phyloP scores from a whole-genome alignment of 495 filamentous ascomycete genomes.

The Xanthoparmelia taractica region DNA sequence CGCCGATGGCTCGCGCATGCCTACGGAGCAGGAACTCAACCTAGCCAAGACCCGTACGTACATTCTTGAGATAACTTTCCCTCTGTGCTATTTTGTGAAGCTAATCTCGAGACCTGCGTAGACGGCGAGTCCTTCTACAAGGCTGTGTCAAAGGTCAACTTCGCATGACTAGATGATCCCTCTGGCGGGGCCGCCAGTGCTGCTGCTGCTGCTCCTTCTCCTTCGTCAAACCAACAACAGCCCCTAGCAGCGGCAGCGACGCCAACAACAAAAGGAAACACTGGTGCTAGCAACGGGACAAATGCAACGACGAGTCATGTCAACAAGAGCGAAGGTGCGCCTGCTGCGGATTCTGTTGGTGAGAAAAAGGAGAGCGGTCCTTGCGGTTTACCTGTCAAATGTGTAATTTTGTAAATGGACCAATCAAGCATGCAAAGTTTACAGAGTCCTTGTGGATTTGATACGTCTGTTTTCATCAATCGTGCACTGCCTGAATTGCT shows the following conservation, averaged over 20 bases:
- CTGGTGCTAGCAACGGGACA: not conserved
- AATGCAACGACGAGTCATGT: not conserved
- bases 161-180: constrained; percentile 72
- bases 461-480: not conserved
- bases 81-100: too few species aligned
- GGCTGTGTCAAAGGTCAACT: constrained; percentile 61
- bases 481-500: not conserved
- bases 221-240: not conserved
- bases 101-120: too few species aligned
- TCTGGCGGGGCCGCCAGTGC: not conserved
- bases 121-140: constrained; percentile 83
- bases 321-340: not conserved
- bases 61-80: too few species aligned
- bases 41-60: constrained; percentile 74
- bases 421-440: not conserved
- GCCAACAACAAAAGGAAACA: not conserved
- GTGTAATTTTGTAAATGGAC: constrained; percentile 46
- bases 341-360: constrained; percentile 3
- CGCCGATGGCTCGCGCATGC: constrained; percentile 73
- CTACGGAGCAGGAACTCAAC: constrained; percentile 61
- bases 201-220: constrained; percentile 5
- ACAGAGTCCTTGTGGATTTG: not conserved
- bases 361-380: constrained; percentile 43
- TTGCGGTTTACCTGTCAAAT: constrained; percentile 64
- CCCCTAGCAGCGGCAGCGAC: not conserved